phyloP scores from a whole-genome alignment of 2,329 filamentous ascomycete species.

The Cordyceps farinosa region DNA sequence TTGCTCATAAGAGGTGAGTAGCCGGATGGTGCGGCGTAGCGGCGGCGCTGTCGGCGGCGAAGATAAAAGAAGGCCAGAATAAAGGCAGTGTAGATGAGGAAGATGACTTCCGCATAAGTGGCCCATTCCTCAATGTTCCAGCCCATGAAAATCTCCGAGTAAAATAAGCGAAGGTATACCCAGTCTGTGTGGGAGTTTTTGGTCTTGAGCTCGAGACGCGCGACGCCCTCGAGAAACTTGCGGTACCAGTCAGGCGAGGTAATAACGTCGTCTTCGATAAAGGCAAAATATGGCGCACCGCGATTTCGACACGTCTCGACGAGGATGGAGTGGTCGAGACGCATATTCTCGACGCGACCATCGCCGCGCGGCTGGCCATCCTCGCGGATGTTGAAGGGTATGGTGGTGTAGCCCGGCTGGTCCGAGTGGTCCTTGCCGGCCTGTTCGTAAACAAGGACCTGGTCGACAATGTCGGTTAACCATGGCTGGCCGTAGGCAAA shows the following conservation, averaged over 20 bases:
- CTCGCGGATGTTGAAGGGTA: slow-evolving; percentile 26
- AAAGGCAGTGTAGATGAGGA: slow-evolving; percentile 26
- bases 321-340: slow-evolving; percentile 32
- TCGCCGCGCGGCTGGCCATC: slow-evolving; percentile 24
- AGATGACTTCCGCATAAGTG: slow-evolving; percentile 27
- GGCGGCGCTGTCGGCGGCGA: slow-evolving; percentile 8
- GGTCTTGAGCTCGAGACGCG: slow-evolving; percentile 26
- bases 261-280: slow-evolving; percentile 38
- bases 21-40: slow-evolving; percentile 1
- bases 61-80: slow-evolving; percentile 22
- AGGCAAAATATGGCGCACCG: slow-evolving; percentile 32
- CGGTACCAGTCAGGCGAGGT: slow-evolving; percentile 34
- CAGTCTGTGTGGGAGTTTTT: slow-evolving; percentile 26
- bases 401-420: slow-evolving; percentile 19
- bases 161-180: slow-evolving; percentile 38
- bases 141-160: slow-evolving; percentile 36
- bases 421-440: slow-evolving; percentile 16
- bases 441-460: slow-evolving; percentile 31
- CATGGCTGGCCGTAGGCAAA: slow-evolving; percentile 31
- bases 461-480: slow-evolving; percentile 31
- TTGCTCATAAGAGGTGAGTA: slow-evolving; percentile 9
- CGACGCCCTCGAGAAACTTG: slow-evolving; percentile 28
- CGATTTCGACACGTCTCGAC: slow-evolving; percentile 31
- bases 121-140: slow-evolving; percentile 37
- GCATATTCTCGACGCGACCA: slow-evolving; percentile 32